phyloP scores from a whole-genome alignment of 2,329 filamentous ascomycete species.

The Capronia americana region DNA sequence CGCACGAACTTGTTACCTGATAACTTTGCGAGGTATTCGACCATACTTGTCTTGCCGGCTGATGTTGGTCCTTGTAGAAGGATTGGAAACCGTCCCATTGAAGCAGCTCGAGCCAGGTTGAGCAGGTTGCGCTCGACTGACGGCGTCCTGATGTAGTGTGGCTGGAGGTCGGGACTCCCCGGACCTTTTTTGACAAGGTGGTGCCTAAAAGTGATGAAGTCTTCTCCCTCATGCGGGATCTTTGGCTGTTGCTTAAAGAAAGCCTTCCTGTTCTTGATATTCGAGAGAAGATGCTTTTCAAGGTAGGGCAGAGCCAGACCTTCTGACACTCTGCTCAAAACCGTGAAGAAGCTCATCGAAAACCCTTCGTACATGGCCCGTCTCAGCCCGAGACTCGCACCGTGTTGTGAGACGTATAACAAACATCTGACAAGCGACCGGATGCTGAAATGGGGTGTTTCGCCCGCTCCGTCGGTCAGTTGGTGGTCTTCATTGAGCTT shows the following conservation, averaged over 20 bases:
- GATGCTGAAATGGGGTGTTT: constrained; percentile 96
- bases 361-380: constrained; percentile 93
- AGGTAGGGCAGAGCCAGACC: constrained; percentile 79
- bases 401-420: constrained; percentile 84
- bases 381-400: constrained; percentile 81
- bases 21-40: constrained; percentile 94
- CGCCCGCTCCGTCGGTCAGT: constrained; percentile 91
- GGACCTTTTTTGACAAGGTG: constrained; percentile 88
- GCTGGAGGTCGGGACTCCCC: constrained; percentile 70
- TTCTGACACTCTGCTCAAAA: constrained; percentile 83
- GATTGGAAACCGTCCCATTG: constrained; percentile 89
- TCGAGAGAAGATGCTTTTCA: constrained; percentile 76
- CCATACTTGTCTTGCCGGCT: constrained; percentile 98
- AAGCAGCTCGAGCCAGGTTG: constrained; percentile 91
- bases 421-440: constrained; percentile 90
- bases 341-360: constrained; percentile 95
- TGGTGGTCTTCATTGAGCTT: constrained; percentile 78
- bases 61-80: constrained; percentile 97
- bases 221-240: constrained; percentile 74
- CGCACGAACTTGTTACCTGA: constrained; percentile 97
- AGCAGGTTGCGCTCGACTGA: constrained; percentile 95
- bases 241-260: constrained; percentile 79
- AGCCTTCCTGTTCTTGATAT: constrained; percentile 70
- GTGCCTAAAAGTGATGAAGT: constrained; percentile 84
- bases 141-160: constrained; percentile 94